A percentile compares a stretch with the other conserved stretches of the same genome.
Evolutionary conservation across 1,139 yeast species (phyloP).

Genomic region (Geotrichum bryndzae): DNA sequence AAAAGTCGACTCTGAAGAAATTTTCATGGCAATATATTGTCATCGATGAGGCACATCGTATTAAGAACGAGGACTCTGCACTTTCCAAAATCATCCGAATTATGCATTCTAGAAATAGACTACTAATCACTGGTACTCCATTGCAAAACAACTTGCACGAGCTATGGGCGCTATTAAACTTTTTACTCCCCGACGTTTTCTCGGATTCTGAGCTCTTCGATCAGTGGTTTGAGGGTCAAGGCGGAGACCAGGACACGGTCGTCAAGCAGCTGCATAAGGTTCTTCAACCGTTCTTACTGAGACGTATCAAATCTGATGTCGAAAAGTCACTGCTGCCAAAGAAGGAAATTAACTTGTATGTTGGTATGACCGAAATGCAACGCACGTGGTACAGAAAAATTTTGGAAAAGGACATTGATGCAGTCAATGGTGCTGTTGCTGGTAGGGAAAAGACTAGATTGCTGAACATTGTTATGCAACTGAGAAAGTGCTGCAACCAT

Average conservation of each 20-base stretch:
- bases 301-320: slow-evolving; percentile 89
- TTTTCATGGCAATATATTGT: slow-evolving; percentile 90
- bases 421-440: slow-evolving; percentile 88
- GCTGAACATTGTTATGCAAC: slow-evolving; percentile 91
- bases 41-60: slow-evolving; percentile 95
- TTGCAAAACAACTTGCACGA: slow-evolving; percentile 91
- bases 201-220: slow-evolving; percentile 87
- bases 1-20: slow-evolving; percentile 71
- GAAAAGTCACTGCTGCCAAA: slow-evolving; percentile 87
- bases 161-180: slow-evolving; percentile 89
- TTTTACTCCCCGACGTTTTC: slow-evolving; percentile 88
- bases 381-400: slow-evolving; percentile 82
- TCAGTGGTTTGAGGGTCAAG: slow-evolving; percentile 66
- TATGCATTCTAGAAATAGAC: slow-evolving; percentile 76
- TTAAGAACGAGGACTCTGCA: slow-evolving; percentile 87
- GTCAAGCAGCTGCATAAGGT: slow-evolving; percentile 83
- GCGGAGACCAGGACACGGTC: slow-evolving; percentile 60
- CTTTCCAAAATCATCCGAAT: slow-evolving; percentile 84
- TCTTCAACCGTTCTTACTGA: slow-evolving; percentile 75
- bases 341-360: slow-evolving; percentile 80
- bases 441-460: slow-evolving; percentile 83
- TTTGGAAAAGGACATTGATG: slow-evolving; percentile 89
- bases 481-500: slow-evolving; percentile 93
- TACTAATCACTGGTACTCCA: slow-evolving; percentile 93
- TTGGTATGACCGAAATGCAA: slow-evolving; percentile 95